phyloP scores from a whole-genome alignment of 2,329 filamentous ascomycete species.

The Talaromyces sp. region DNA sequence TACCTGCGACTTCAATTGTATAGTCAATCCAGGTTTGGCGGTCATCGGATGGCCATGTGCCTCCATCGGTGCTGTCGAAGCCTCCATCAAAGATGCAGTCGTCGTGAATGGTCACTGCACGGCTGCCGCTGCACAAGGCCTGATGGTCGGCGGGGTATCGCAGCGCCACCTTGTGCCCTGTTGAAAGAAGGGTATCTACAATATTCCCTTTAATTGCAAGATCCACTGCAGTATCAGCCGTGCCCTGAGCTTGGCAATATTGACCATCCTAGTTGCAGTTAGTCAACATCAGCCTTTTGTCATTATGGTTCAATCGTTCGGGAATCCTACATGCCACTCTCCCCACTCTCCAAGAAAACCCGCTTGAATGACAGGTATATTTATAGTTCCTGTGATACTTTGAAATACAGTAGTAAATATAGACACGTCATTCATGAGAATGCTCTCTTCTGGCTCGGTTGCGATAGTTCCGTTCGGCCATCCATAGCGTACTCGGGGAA shows the following conservation, averaged over 20 bases:
- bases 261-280: slow-evolving; percentile 3
- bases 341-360: slow-evolving; percentile 15
- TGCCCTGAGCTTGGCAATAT: slow-evolving; percentile 11
- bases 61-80: slow-evolving; percentile 8
- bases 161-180: slow-evolving; percentile 12
- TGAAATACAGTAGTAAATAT: not conserved
- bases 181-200: slow-evolving; percentile 7
- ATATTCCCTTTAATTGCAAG: slow-evolving; percentile 7
- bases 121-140: slow-evolving; percentile 9
- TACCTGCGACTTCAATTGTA: slow-evolving; percentile 4
- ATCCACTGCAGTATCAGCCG: slow-evolving; percentile 7
- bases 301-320: not conserved
- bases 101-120: slow-evolving; percentile 11
- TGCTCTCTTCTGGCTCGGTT: slow-evolving; percentile 11
- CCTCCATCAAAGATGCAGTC: slow-evolving; percentile 16
- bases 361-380: slow-evolving; percentile 15
- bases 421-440: slow-evolving; percentile 8
- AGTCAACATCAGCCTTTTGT: not conserved
- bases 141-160: slow-evolving; percentile 14
- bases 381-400: not conserved
- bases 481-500: slow-evolving; percentile 14
- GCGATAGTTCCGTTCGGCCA: slow-evolving; percentile 3
- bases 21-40: slow-evolving; percentile 10
- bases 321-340: slow-evolving; percentile 14
- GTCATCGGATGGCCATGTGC: slow-evolving; percentile 2